Evolutionary conservation across 129 eudicot genomes (phyloP), one percentile per base, ranked within the genome.

Genomic region (Glebionis coronaria): DNA sequence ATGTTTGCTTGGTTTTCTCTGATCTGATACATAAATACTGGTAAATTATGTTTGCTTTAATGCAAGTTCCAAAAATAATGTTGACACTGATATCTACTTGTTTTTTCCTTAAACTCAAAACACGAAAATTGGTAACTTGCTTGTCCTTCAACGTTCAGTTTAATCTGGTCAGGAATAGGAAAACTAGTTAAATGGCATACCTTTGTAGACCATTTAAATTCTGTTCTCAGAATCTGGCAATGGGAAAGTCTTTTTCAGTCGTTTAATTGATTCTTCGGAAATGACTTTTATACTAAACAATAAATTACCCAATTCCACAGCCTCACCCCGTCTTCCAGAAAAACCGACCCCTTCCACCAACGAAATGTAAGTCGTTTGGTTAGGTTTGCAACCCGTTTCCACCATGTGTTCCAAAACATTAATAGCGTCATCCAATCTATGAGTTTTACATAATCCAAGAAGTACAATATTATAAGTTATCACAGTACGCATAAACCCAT

Each of bases 331-430:
- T 82, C 81, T 78, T n/a, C 97, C 97, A 14, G 82, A 72, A 73
- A 78, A 91, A 16, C 95, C 95, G 44, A 87, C 74, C 55, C 95
- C 97, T 79, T 87, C 93, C 44, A 91, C 67, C 76, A 91, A 55
- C 70, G 87, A 68, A 71, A 83, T 63, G 35, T 91, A 91, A 1
- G 90, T 80, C 2, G 90, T 85, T 54, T 91, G 95, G 62, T 84
- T 91, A 21, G 93, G 95, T 65, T 67, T 72, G 68, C 83, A 74
- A 9, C 90, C 81, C 60, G 27, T 79, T 60, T 79, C 82, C 19
- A 91, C 87, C 95, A 91, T 91, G 65, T 79, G 76, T 15, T 64
- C 95, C 3, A 91, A 79, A 20, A 87, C 61, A 44, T 66, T 63
- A 77, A 91, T 66, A 0, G 93, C 97, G 21, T 85, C 86, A 47